Base-by-base conservation (phyloP, 2,329 filamentous ascomycete genomes). In the Colletotrichum sidae region DNA sequence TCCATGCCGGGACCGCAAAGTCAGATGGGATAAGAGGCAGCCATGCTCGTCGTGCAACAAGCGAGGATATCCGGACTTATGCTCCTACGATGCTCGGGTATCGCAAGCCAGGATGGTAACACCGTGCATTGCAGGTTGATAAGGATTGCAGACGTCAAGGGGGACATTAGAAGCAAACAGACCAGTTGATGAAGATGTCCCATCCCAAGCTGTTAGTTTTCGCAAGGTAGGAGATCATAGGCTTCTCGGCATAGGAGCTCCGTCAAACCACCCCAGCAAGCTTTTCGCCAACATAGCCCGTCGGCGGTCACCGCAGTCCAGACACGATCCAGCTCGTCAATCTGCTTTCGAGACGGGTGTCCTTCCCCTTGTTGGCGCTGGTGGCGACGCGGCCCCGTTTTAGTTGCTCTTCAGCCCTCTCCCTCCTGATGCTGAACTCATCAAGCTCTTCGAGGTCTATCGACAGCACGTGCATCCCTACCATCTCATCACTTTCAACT, bases 1-100 rank as follows among this genome's bases (percentile, higher is more conserved):
- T 7, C 53, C 53, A 25, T 55, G 53, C 4, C 41, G 53, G 4
- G 53, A 55, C 8, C 42, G 53, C 8, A 49, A 56, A 13, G 54
- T 56, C 2, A 34, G 34, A 33, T 56, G 54, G 15, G 34, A 39
- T 33, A 39, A 47, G 15, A n/a, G n/a, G 25, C 54, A 46, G 5
- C 54, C 54, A 0, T 56, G 54, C 33, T 56, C 33, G 3, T 33
- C 42, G 6, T 56, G 54, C 15, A 8, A 33, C 6, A 39, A 39
- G 42, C 11, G 54, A 8, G 54, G 42, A 8, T 44, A 56, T 39
- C 42, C 54, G 6, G 54, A 56, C 12, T 4, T 56, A 11, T 56
- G 54, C 44, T 10, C 17, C n/a, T 56, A 56, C 17, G 54, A 33
- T 25, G 25, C 25, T 4, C 4, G 4, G 1, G 25, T 5, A 25